A percentile compares a stretch with the other conserved stretches of the same genome.
These are phyloP conservation scores for Sphagnum tenellum DNA, from an alignment of 225 moss, liverwort and hornwort species.

Conservation along the genomic window DNA sequence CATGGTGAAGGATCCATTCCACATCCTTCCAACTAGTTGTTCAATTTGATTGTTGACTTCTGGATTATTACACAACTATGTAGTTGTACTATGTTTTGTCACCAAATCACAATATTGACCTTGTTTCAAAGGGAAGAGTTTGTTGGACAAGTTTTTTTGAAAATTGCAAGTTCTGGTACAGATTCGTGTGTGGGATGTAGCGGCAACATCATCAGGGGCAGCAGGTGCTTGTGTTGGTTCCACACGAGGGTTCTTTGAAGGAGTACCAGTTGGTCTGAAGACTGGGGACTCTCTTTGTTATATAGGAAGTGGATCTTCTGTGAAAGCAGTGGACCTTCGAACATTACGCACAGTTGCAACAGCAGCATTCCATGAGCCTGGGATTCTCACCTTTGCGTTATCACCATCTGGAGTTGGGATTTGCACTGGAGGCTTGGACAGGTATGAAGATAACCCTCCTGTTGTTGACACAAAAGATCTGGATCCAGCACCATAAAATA, in stretches of 20 bases:
- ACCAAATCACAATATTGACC: neutral
- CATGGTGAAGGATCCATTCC: too few relatives aligned
- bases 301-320: constrained; percentile 36
- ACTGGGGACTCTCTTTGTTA: constrained; percentile 51
- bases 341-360: constrained; percentile 55
- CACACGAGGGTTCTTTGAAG: constrained; percentile 38
- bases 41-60: neutral
- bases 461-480: neutral
- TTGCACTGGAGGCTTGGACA: constrained; percentile 54
- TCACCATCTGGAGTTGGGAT: constrained; percentile 42
- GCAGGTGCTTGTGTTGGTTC: constrained; percentile 53
- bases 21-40: neutral
- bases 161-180: constrained; percentile 2
- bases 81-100: neutral
- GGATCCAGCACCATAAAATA: neutral
- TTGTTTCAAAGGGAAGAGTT: too few relatives aligned
- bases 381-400: constrained; percentile 44
- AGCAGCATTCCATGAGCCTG: constrained; percentile 35
- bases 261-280: constrained; percentile 41
- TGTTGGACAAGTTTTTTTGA: too few relatives aligned
- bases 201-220: constrained; percentile 39
- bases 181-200: constrained; percentile 59
- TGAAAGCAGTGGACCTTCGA: constrained; percentile 56
- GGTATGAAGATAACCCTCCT: constrained; percentile 12
- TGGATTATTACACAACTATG: neutral